Base-by-base conservation (phyloP, 2,329 filamentous ascomycete genomes). In the Neophaeococcomyces mojaviensis region DNA sequence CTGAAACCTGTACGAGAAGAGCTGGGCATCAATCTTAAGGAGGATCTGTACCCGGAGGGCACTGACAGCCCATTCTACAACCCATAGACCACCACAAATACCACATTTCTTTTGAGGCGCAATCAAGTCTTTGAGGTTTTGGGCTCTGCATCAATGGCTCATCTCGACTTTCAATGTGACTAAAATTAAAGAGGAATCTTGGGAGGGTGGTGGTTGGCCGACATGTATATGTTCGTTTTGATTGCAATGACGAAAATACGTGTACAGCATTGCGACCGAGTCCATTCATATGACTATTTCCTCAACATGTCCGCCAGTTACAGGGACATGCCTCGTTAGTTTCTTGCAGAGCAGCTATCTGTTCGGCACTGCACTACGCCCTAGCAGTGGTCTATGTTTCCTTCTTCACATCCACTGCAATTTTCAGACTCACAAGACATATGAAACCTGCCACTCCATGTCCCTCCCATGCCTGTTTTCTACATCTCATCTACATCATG, bases 1-100 rank as follows among this genome's bases (percentile, higher is more conserved):
- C 87, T 98, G 59, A 88, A 94, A 77, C 77, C 84, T 55, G 77
- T 97, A 63, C 84, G 89, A 62, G 87, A 94, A 77, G 90, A 97
- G 76, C 82, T 97, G 54, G 90, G 90, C 60, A 81, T 97, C 61
- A 74, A 80, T 57, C 79, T 96, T 61, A 94, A 92, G 78, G 90
- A 97, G 78, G 82, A 87, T 63, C 77, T 97, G 68, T 97, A 88
- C 73, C 88, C 90, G 53, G 68, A 76, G 49, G 65, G 50, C 35
- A 54, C 32, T 40, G 56, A 58, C 37, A 56, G 53, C 47, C 56
- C 56, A 38, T 51, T 55, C 47, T 49, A 50, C 49, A 57, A 55
- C 46, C 49, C 53, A 50, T 58, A 53, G 51, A 45, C 20, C 9
- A 36, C n/a, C 3, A 12, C 18, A 16, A 32, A 31, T 19, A 9